phyloP scores from a whole-genome alignment of 1,284 basidiomycete genomes.

The Schizopora paradoxa region DNA sequence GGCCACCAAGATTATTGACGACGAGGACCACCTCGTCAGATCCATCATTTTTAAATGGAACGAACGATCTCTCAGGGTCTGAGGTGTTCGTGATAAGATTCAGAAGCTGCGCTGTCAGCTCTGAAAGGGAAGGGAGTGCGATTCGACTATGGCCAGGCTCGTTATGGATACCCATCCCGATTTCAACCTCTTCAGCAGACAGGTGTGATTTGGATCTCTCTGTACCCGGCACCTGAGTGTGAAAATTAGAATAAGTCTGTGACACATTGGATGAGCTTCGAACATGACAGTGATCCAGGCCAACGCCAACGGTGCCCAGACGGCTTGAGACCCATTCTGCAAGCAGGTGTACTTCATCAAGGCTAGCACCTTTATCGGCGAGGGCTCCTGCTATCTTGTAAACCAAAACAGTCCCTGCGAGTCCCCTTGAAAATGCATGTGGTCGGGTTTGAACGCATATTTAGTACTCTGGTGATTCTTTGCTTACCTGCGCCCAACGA shows the following conservation, averaged over 20 bases:
- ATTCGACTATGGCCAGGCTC: constrained; percentile 76
- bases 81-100: constrained; percentile 66
- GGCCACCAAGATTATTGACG: constrained; percentile 79
- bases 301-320: constrained; percentile 82
- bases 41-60: constrained; percentile 68
- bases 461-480: not conserved
- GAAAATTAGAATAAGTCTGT: not conserved
- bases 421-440: constrained; percentile 46
- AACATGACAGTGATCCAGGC: constrained; percentile 91
- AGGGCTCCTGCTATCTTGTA: constrained; percentile 90
- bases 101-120: constrained; percentile 71
- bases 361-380: constrained; percentile 61
- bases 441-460: not conserved
- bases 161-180: constrained; percentile 92
- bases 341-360: constrained; percentile 70
- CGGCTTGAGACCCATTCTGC: constrained; percentile 65
- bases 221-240: constrained; percentile 72
- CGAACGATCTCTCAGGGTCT: constrained; percentile 81
- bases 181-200: constrained; percentile 66
- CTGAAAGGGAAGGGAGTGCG: constrained; percentile 60
- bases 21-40: constrained; percentile 64
- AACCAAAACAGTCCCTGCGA: constrained; percentile 85
- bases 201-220: constrained; percentile 56
- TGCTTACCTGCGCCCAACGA: constrained; percentile 71
- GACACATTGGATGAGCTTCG: constrained; percentile 14